These are phyloP conservation scores for Infundibulicybe gibba DNA, from an alignment of 768 basidiomycete genomes.

Conservation along the genomic window DNA sequence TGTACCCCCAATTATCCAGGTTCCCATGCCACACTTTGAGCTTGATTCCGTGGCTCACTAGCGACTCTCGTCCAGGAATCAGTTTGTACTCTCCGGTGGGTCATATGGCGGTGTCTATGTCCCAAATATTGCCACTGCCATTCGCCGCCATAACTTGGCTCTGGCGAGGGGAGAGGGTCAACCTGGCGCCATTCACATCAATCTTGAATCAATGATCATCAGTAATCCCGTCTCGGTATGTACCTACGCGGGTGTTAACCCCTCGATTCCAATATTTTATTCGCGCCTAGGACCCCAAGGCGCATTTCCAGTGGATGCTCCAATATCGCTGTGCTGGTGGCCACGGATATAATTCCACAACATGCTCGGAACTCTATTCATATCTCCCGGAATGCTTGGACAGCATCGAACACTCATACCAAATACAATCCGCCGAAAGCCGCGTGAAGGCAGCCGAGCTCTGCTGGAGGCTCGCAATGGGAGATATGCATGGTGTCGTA, in stretches of 20 bases:
- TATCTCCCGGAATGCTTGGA: slow-evolving; percentile 21
- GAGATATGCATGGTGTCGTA: slow-evolving; percentile 12
- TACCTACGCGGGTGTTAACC: not conserved
- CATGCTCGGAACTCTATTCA: slow-evolving; percentile 17
- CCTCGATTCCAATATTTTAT: not conserved
- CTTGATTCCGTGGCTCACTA: not conserved
- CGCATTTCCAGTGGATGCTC: slow-evolving; percentile 23
- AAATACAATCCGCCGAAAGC: slow-evolving; percentile 5
- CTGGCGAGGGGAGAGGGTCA: slow-evolving; percentile 9
- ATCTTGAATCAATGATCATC: slow-evolving; percentile 27
- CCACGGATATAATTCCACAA: slow-evolving; percentile 24
- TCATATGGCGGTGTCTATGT: slow-evolving; percentile 32
- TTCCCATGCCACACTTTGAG: not conserved
- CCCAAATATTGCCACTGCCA: slow-evolving; percentile 30
- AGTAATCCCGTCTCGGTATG: slow-evolving; percentile 22
- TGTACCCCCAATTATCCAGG: slow-evolving; percentile 16
- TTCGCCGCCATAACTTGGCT: slow-evolving; percentile 25
- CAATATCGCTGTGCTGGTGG: slow-evolving; percentile 20
- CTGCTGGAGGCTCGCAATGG: slow-evolving; percentile 4
- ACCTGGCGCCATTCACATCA: slow-evolving; percentile 17
- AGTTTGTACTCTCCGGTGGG: slow-evolving; percentile 23
- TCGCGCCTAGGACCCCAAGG: slow-evolving; percentile 16
- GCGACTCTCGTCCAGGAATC: slow-evolving; percentile 7
- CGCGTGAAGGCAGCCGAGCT: slow-evolving; percentile 6
- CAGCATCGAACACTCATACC: slow-evolving; percentile 13